Conservation (phyloP, 2,329 filamentous ascomycete genomes). For the Coniochaeta hoffmannii region DNA sequence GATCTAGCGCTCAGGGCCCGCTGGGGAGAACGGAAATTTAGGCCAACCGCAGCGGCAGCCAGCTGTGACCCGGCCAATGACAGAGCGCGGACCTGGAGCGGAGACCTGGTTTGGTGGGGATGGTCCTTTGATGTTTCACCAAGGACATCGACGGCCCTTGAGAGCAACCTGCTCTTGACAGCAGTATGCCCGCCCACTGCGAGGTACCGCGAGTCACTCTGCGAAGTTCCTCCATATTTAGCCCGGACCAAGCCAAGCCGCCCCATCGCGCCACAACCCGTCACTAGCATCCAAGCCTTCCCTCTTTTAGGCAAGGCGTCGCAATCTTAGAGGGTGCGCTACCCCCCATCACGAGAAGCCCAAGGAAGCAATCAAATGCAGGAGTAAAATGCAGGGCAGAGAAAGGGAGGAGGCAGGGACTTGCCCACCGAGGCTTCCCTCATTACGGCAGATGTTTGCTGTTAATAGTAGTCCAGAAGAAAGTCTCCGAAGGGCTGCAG, state of each 20-base stretch:
- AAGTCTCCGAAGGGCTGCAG: neutral
- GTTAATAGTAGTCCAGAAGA: neutral
- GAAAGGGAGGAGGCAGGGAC: neutral
- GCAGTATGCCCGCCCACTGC: no score
- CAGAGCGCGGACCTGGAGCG: neutral
- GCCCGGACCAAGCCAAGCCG: neutral
- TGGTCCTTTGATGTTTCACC: neutral
- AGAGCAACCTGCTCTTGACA: neutral
- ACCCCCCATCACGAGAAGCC: neutral
- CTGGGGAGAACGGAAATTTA: slow-evolving; percentile 5
- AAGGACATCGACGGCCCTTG: neutral
- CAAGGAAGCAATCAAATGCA: neutral
- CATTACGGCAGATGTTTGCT: neutral
- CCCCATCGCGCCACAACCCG: neutral
- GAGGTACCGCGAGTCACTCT: neutral
- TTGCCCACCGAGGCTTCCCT: neutral
- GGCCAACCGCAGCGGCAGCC: slow-evolving; percentile 11
- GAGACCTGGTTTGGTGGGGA: neutral
- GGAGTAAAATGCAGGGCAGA: neutral
- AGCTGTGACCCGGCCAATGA: neutral
- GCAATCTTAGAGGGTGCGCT: neutral
- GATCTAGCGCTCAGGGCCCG: slow-evolving; percentile 1
- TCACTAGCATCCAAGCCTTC: neutral
- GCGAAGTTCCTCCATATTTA: neutral
- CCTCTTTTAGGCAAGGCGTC: neutral